Conservation (phyloP, 345 rosid genomes). For the Pistacia atlantica region DNA sequence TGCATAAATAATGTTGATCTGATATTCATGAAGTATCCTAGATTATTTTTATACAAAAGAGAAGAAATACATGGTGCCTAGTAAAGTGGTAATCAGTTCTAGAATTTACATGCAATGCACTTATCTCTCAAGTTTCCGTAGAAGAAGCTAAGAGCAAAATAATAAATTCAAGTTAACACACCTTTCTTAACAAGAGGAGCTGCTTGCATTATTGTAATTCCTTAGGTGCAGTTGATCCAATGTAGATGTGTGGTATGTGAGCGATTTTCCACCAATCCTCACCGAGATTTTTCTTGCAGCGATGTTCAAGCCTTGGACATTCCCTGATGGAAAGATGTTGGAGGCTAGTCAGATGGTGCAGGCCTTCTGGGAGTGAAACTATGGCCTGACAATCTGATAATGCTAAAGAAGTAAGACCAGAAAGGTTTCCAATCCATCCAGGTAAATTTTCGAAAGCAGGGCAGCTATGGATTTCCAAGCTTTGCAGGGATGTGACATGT, state of each 20-base stretch:
- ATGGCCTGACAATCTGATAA: conserved; percentile 3
- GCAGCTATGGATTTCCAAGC: conserved; percentile 22
- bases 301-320: conserved; percentile 10
- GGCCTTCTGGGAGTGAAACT: not conserved
- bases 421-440: conserved; percentile 12
- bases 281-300: not conserved
- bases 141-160: too few relatives aligned
- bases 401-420: conserved; percentile 1
- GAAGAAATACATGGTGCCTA: conserved; percentile 37
- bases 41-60: conserved; percentile 3
- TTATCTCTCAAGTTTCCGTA: too few relatives aligned
- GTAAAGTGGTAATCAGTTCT: conserved; percentile 26
- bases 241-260: not conserved
- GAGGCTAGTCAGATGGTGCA: not conserved
- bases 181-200: conserved; percentile 6
- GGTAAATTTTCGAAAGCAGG: conserved; percentile 11
- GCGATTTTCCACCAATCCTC: conserved; percentile 18
- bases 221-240: not conserved
- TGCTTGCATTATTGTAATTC: not conserved
- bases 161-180: too few relatives aligned
- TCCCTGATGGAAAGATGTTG: conserved; percentile 24
- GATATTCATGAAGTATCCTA: too few relatives aligned
- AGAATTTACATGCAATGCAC: too few relatives aligned
- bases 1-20: too few relatives aligned
- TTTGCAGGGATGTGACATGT: conserved; percentile 15